A percentile compares a stretch with the other conserved stretches of the same genome.
Conservation (phyloP, 176 grass and related monocot genomes). For the Raddia guianensis region DNA sequence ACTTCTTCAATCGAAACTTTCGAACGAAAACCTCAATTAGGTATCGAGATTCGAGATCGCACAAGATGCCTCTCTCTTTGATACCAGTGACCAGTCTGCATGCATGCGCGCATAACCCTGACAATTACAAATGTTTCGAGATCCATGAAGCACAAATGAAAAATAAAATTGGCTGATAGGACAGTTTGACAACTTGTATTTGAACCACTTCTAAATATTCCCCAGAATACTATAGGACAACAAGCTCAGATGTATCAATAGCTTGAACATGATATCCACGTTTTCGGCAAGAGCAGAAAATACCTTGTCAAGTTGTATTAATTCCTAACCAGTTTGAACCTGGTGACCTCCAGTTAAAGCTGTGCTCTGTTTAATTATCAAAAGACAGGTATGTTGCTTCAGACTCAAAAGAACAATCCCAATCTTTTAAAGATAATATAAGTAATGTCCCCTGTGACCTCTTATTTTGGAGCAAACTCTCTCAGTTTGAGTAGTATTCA, state of each 20-base stretch:
- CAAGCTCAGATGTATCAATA: neutral
- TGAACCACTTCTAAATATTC: neutral
- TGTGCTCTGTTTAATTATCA: neutral
- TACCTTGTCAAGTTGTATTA: neutral
- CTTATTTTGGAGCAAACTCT: too few species aligned
- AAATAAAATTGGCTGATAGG: neutral
- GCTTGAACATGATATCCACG: constrained; percentile 1
- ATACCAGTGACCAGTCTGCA: neutral
- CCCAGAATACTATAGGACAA: neutral
- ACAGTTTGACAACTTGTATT: neutral
- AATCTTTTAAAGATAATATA: neutral
- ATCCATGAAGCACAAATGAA: neutral
- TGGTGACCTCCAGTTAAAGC: neutral
- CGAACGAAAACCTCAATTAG: neutral
- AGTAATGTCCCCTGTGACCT: neutral
- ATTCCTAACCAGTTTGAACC: neutral
- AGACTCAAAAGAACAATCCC: neutral
- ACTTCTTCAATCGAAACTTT: neutral
- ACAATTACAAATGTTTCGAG: neutral
- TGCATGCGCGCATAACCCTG: too few species aligned
- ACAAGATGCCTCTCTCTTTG: neutral
- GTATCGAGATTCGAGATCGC: neutral
- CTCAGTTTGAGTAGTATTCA: neutral
- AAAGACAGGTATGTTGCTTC: neutral
- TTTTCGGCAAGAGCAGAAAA: constrained; percentile 8